Evolutionary conservation across 1,284 basidiomycete genomes (phyloP).

Genomic region (Flammula alnicola): DNA sequence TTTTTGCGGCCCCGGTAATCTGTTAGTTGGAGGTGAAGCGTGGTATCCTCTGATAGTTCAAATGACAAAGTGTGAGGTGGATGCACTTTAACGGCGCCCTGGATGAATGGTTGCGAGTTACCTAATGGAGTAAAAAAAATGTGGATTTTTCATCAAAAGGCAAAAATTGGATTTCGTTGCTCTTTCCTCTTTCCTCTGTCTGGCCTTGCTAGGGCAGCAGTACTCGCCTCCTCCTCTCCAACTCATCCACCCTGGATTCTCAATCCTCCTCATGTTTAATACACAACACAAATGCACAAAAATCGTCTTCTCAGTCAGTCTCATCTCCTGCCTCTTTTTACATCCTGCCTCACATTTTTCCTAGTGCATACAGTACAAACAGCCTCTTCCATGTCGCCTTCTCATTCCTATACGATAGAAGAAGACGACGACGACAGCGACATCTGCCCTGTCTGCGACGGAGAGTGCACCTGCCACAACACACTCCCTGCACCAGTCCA

Average conservation of each 20-base stretch:
- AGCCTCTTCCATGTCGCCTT: conserved; percentile 65
- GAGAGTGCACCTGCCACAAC: conserved; percentile 75
- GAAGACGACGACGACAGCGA: conserved; percentile 76
- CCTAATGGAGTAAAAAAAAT: no score
- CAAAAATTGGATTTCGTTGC: not conserved
- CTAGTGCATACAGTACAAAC: conserved; percentile 61
- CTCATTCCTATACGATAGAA: conserved; percentile 68
- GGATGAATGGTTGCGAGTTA: not conserved
- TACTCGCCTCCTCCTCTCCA: no score
- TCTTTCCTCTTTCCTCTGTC: conserved; percentile 4
- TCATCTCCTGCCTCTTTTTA: conserved; percentile 6
- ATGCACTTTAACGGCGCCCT: no score
- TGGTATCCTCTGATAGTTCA: no score
- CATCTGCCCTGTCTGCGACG: conserved; percentile 86
- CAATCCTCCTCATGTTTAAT: conserved; percentile 52
- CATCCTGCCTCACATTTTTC: no score
- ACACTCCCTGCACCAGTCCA: conserved; percentile 31
- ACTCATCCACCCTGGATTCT: conserved; percentile 55
- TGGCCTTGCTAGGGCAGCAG: not conserved
- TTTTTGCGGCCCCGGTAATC: no score
- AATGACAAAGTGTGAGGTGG: no score
- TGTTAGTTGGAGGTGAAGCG: no score
- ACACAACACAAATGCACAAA: conserved; percentile 43
- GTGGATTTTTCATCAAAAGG: conserved; percentile 9
- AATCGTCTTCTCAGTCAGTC: conserved; percentile 52